phyloP scores from a whole-genome alignment of 768 basidiomycete genomes.

The Mycena metata region DNA sequence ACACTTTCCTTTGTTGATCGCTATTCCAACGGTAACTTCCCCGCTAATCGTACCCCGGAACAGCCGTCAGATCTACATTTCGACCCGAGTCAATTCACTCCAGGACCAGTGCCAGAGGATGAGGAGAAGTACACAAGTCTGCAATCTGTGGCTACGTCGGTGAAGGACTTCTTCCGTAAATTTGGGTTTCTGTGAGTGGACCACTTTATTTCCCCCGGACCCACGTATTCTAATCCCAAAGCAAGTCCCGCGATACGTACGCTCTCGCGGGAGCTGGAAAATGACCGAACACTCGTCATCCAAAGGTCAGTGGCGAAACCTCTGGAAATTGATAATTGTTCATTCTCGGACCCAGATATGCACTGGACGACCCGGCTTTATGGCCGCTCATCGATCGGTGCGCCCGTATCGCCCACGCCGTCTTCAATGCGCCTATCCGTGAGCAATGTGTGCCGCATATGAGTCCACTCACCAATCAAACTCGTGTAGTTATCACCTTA shows the following conservation, averaged over 20 bases:
- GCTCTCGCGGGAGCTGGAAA: constrained; percentile 8
- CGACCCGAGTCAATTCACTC: background rate
- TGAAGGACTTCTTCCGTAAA: background rate
- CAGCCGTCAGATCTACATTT: constrained; percentile 14
- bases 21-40: constrained; percentile 13
- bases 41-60: background rate
- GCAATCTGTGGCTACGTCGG: constrained; percentile 10
- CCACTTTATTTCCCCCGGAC: background rate
- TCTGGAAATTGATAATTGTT: no score
- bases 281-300: background rate
- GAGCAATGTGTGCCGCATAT: background rate
- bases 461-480: background rate
- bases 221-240: background rate
- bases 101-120: background rate
- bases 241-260: constrained; percentile 16
- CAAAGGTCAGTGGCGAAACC: background rate
- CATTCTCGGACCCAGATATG: background rate
- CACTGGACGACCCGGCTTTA: constrained; percentile 5
- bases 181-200: constrained; percentile 14
- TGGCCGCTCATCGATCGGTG: constrained; percentile 17
- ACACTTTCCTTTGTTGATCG: constrained; percentile 20
- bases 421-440: constrained; percentile 24
- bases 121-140: background rate
- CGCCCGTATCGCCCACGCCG: constrained; percentile 15
- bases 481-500: constrained; percentile 12